phyloP scores from a whole-genome alignment of 495 filamentous ascomycete genomes.

The Penicillium coffeae region DNA sequence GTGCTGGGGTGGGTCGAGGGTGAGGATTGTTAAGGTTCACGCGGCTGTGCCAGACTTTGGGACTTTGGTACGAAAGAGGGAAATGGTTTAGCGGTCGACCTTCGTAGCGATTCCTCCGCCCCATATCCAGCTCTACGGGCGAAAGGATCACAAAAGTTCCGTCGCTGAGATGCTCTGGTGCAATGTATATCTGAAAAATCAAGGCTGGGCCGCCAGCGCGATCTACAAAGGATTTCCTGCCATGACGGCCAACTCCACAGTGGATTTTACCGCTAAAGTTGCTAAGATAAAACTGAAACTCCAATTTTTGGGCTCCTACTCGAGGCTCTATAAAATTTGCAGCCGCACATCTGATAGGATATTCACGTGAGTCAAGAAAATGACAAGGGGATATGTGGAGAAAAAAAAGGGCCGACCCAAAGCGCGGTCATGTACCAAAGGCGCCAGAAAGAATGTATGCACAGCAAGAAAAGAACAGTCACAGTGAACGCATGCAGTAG shows the following conservation, averaged over 20 bases:
- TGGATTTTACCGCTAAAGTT: neutral
- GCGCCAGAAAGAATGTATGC: neutral
- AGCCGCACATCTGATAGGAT: neutral
- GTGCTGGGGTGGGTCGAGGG: conserved; percentile 1
- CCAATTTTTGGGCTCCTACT: neutral
- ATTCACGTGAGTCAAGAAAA: neutral
- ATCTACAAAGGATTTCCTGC: neutral
- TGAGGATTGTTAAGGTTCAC: neutral
- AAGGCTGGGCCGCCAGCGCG: neutral
- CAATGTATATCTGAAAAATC: no score
- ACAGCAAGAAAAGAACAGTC: conserved; percentile 11
- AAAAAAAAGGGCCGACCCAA: neutral
- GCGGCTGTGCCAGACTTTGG: neutral
- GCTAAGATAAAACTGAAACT: neutral
- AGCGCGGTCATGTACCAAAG: neutral
- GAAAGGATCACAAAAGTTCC: no score
- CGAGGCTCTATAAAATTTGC: neutral
- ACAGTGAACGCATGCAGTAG: conserved; percentile 23
- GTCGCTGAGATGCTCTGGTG: no score
- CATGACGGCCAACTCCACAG: neutral
- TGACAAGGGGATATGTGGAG: neutral
- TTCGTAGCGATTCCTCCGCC: no score
- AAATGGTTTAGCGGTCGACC: neutral
- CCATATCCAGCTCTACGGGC: no score
- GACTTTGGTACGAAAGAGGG: no score